phyloP scores from a whole-genome alignment of 1,284 basidiomycete genomes.

The Ceratobasidium sp. region DNA sequence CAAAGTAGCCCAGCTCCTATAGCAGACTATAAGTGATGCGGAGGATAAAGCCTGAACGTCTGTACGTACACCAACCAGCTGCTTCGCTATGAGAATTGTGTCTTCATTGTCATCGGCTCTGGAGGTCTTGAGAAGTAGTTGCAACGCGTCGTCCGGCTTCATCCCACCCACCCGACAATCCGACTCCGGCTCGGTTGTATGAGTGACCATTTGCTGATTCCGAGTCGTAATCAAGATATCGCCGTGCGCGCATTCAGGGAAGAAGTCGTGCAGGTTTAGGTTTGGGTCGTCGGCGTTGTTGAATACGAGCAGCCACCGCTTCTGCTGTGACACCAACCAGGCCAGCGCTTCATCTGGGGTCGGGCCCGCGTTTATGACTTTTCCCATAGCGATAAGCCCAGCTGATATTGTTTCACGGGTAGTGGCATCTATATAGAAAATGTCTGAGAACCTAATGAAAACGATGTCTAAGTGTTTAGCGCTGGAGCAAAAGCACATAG shows the following conservation, averaged over 20 bases:
- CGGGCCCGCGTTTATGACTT: background rate
- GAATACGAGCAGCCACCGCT: conserved; percentile 32
- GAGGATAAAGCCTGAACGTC: background rate
- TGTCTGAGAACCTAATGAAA: background rate
- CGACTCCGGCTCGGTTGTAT: background rate
- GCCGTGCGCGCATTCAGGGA: conserved; percentile 11
- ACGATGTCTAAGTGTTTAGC: background rate
- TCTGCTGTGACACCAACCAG: background rate
- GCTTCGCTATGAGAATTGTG: background rate
- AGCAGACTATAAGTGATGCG: background rate
- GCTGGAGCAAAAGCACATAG: background rate
- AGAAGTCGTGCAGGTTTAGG: background rate
- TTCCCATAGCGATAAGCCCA: background rate
- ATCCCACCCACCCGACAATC: conserved; percentile 26
- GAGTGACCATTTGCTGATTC: background rate
- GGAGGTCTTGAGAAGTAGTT: background rate
- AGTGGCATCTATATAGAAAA: conserved; percentile 36
- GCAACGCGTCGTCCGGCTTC: conserved; percentile 17
- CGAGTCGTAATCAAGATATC: conserved; percentile 38
- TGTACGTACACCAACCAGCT: background rate
- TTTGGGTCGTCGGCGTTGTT: conserved; percentile 37
- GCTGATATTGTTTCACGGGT: conserved; percentile 7
- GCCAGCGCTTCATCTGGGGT: conserved; percentile 2
- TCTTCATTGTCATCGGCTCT: background rate
- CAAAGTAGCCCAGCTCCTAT: conserved; percentile 8